Evolutionary conservation across 176 grass and related monocot genomes (phyloP), one percentile per base, ranked within the genome.

Genomic region (Bolboschoenus planiculmis): DNA sequence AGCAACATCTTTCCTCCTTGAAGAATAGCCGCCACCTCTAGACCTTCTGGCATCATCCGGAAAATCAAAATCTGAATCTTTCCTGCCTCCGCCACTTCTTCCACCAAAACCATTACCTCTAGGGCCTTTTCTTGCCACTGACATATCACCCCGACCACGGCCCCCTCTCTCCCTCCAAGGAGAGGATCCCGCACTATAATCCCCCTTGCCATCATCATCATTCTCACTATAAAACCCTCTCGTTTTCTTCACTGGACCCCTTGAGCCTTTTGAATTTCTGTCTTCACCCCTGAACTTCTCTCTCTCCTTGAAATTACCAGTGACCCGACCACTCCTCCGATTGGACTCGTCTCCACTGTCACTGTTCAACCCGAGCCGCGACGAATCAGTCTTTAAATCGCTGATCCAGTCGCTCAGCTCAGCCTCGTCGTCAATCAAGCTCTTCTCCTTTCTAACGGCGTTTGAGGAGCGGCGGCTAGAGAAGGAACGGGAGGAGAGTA

Each of bases 321-420:
- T 18, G 20, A 2, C 78, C 30, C 75, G 35, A 79, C 59, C 65
- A 30, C 62, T 83, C 51, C 61, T 63, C 10, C 78, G 50, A 40
- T 68, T 44, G 40, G 54, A 70, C 2, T 73, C 84, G 2, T 89
- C 83, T 35, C 92, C 93, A 20, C 88, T 87, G 61, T 89, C 93
- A 73, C 93, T 92, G 85, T 88, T 91, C 59, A 89, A 34, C 15
- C 83, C 83, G 23, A 89, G 76, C 71, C 89, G 81, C 44, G 90
- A 87, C 20, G 86, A 93, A 70, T 93, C 89, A 37, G 78, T 90
- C 84, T 91, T 91, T 36, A 94, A 80, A 78, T 98, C 90, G 29
- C 89, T 85, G 66, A 95, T 47, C 95, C 90, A 93, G 77, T 98
- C 92, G 78, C 89, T 93, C 40, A 94, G 92, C 46, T 93, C 92